Base-by-base conservation (phyloP, 441 rosid genomes). In the Syzygium syzygioides region DNA sequence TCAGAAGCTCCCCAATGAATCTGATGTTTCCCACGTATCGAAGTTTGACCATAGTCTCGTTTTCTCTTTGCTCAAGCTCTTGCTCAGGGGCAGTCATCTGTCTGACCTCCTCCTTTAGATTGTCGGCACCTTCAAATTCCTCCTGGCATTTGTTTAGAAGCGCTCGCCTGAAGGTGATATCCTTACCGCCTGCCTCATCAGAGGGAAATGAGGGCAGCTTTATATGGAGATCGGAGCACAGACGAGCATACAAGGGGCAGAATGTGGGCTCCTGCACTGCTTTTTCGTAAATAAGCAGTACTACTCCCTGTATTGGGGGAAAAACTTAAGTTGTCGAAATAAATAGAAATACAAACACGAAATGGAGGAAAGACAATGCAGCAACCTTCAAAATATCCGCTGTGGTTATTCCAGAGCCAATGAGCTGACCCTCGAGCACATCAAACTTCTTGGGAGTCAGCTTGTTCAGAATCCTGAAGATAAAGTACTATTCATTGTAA, bases 181-280 rank as follows among this genome's bases (percentile, higher is more conserved):
- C 45, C 45, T 79, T 55, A 15, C 56, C 86, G 14, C 45, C 86
- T 4, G 85, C 71, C 6, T 87, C 89, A 18, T 87, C 89, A 19
- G 89, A 30, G 11, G 86, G 89, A 79, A 87, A 79, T 19, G 48
- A 3, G 34, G 89, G 89, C 23, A 87, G 89, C 85, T 45, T 62
- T 4, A 59, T 59, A 14, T 60, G 13, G n/a, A 88, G 89, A 23
- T 88, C 87, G n/a, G 87, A 84, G 52, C 86, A 88, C 41, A 88
- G 59, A 59, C 26, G 80, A 30, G 89, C 89, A 84, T 88, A 88
- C 87, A 88, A 60, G 41, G 86, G 86, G 34, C 89, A 88, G 71
- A 88, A 88, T 84, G 87, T 85, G n/a, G 89, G 89, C 80, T 88
- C 89, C 87, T 50, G 23, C 34, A 88, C 89, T 45, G 87, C 89